Percentiles rank a stretch among this genome's conserved stretches.
Evolutionary conservation across 1,139 yeast species (phyloP).

Genomic region (Spathaspora sp.): DNA sequence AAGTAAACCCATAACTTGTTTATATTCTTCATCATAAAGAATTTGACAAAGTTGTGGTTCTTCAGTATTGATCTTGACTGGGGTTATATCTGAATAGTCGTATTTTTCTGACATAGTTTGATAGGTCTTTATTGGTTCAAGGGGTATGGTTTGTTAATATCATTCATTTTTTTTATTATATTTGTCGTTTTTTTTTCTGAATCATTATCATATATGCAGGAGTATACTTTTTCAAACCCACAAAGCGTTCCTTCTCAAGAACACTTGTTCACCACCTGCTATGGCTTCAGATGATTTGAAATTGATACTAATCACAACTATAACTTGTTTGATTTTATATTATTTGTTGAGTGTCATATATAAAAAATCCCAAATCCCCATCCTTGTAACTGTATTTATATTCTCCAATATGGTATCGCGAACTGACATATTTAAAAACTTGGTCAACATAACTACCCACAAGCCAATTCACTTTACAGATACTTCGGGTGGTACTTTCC

Average conservation of each 20-base stretch:
- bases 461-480: neutral
- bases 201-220: too few species aligned
- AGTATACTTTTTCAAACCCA: too few species aligned
- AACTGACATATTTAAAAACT: constrained; percentile 17
- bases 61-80: constrained; percentile 43
- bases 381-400: constrained; percentile 29
- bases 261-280: neutral
- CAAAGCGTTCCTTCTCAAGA: too few species aligned
- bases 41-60: constrained; percentile 69
- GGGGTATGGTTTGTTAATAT: neutral
- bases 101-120: constrained; percentile 6
- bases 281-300: constrained; percentile 8
- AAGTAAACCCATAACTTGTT: constrained; percentile 56
- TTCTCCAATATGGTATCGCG: constrained; percentile 34
- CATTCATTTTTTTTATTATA: neutral
- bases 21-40: constrained; percentile 73
- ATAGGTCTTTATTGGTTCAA: neutral
- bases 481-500: constrained; percentile 12
- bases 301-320: constrained; percentile 6
- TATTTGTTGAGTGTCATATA: constrained; percentile 10
- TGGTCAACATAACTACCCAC: neutral
- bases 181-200: too few species aligned
- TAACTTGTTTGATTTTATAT: constrained; percentile 8
- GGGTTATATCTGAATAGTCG: constrained; percentile 40
- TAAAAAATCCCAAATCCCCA: constrained; percentile 25